Evolutionary conservation across 75 land plant species (phyloP), one percentile per base, ranked within the genome.

Genomic region (Selaginella moellendorffii): DNA sequence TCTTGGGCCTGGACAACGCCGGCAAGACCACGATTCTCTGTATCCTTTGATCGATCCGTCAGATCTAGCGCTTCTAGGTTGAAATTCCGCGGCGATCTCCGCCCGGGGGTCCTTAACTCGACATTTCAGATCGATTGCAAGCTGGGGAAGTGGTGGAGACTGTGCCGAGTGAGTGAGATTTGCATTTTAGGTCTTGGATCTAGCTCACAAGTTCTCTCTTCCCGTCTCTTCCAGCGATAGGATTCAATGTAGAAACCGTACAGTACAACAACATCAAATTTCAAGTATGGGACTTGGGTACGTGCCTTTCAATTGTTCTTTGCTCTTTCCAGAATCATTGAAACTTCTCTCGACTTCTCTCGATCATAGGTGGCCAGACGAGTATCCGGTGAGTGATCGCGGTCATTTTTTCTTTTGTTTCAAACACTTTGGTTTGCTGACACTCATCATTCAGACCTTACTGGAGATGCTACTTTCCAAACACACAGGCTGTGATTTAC

Each of bases 201-300:
- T n/a, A n/a, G n/a, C n/a, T n/a, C n/a, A n/a, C n/a, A n/a, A n/a
- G n/a, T n/a, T n/a, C n/a, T n/a, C n/a, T n/a, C 52, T 46, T 58
- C 20, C 8, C 21, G 10, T 17, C 61, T 62, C 10, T 64, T 68
- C 70, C 81, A 91, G 97, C 97, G 0, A 92, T 92, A 67, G 97
- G 96, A n/a, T 92, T 92, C 54, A 92, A 92, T 72, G 97, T 92
- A 51, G 97, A 88, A 62, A 92, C 96, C 0, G 90, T 92, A 53
- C 96, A 92, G 62, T 88, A 92, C 72, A 92, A 92, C 71, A 88
- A 92, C 71, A 92, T 92, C 59, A 92, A 85, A 62, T 88, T 92
- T 52, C 96, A 92, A 79, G 96, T 92, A 20, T 92, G 96, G 96
- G 97, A 92, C 83, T 76, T 92, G 14, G 97, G 97, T 88, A 78